Evolutionary conservation across 352 stramenopile genomes (phyloP), one percentile per base, ranked within the genome.

Genomic region (Plasmopara viticola): DNA sequence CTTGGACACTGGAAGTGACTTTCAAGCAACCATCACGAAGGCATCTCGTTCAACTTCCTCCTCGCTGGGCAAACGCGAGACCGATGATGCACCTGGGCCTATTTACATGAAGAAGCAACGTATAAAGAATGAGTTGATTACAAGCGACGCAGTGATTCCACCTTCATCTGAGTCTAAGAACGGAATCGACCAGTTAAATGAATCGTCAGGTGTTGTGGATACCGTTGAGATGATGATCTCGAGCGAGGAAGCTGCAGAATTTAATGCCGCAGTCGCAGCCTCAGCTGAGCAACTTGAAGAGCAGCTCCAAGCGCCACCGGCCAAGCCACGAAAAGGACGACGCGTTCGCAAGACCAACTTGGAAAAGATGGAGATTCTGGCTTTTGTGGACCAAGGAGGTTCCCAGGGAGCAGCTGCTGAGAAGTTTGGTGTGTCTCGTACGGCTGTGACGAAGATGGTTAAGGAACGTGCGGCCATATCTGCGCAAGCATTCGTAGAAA

Each of bases 401-500:
- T 90, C 83, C 0, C 83, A 93, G 44, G 76, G 79, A 30, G 73
- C 79, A 1, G 79, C 83, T 6, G 78, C 83, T 0, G 80, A 89
- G 49, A 87, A 87, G 48, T 93, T 90, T 35, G 80, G 80, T 13
- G 78, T 93, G 28, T 93, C 83, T 0, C 72, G 83, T 15, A 88
- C 83, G 1, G 83, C 83, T 0, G 83, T 93, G 53, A 93, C 83
- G 5, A 93, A 90, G 53, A 90, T 93, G 76, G 77, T 93, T 17
- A 93, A 93, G 55, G 83, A 93, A 54, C 73, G 80, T 8, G 72
- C 78, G 5, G 79, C 79, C 5, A 90, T 90, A 45, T 72, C 73
- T 4, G 75, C 77, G 0, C 79, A 88, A 53, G 78, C 81, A n/a
- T 60, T 72, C 6, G 77, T 78, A 2, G 79, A 84, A 52, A 86